phyloP scores from a whole-genome alignment of 305 asterid genomes.

The Fraxinus sp. region DNA sequence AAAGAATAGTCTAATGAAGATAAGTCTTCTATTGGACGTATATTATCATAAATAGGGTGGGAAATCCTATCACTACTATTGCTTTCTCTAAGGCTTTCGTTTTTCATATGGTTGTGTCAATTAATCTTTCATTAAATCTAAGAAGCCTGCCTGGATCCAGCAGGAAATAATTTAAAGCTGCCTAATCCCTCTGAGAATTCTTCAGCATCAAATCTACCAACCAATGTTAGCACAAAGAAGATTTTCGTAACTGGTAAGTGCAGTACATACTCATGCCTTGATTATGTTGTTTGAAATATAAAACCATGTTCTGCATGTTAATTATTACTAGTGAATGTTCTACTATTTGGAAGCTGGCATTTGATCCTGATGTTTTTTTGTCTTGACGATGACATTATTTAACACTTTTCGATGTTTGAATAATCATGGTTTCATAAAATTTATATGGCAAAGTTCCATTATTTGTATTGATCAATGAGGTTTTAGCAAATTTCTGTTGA shows the following conservation, averaged over 20 bases:
- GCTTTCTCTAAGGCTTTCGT: neutral
- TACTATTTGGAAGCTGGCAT: neutral
- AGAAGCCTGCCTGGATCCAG: slow-evolving; percentile 19
- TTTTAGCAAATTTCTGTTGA: neutral
- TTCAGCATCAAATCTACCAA: slow-evolving; percentile 37
- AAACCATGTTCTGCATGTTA: slow-evolving; percentile 10
- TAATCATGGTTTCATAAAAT: neutral
- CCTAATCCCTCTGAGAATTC: slow-evolving; percentile 34
- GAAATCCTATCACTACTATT: neutral
- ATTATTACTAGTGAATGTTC: slow-evolving; percentile 1
- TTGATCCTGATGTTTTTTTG: neutral
- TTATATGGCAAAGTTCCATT: neutral
- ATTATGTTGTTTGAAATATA: neutral
- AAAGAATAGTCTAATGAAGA: neutral
- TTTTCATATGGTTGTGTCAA: neutral
- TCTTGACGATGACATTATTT: neutral
- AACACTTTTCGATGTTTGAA: neutral
- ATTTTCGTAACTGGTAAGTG: slow-evolving; percentile 78
- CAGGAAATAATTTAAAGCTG: slow-evolving; percentile 39
- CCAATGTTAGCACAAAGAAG: slow-evolving; percentile 69
- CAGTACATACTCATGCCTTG: slow-evolving; percentile 5
- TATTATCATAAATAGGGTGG: neutral
- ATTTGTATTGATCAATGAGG: neutral
- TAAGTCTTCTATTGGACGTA: neutral
- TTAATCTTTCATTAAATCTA: neutral